phyloP scores from a whole-genome alignment of 1,139 yeast species.

The Meyerozyma athensensis region DNA sequence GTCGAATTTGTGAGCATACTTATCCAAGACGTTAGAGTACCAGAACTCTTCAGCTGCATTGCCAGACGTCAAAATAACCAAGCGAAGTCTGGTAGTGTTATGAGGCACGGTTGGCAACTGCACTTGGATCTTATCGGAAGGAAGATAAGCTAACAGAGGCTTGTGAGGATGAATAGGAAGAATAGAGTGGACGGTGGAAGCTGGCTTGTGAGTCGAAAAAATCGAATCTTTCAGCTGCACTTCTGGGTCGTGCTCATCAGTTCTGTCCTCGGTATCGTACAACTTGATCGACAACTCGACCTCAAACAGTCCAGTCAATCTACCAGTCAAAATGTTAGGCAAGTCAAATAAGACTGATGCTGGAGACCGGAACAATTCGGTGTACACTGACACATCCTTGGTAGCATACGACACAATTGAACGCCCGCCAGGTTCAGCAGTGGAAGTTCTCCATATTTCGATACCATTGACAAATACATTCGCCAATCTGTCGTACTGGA shows the following conservation, averaged over 20 bases:
- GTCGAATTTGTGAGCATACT: conserved; percentile 21
- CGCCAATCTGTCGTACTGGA: conserved; percentile 74
- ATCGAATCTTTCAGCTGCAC: conserved; percentile 7
- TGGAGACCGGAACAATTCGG: conserved; percentile 42
- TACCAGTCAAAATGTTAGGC: conserved; percentile 58
- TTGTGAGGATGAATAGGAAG: conserved; percentile 7
- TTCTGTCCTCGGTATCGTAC: conserved; percentile 26
- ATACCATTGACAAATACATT: conserved; percentile 62
- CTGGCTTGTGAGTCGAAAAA: conserved; percentile 23
- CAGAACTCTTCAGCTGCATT: conserved; percentile 81
- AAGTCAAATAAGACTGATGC: conserved; percentile 50
- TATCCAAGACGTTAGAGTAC: conserved; percentile 63
- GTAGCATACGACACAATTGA: conserved; percentile 38
- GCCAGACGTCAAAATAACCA: conserved; percentile 67
- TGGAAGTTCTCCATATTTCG: conserved; percentile 81
- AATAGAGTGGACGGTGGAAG: conserved; percentile 29
- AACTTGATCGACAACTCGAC: conserved; percentile 50
- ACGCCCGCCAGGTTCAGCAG: conserved; percentile 68
- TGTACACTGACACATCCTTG: conserved; percentile 64
- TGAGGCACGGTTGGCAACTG: conserved; percentile 35
- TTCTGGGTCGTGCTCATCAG: neutral
- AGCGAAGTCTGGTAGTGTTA: conserved; percentile 54
- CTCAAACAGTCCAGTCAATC: conserved; percentile 58
- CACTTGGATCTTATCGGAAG: conserved; percentile 30
- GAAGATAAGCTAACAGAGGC: conserved; percentile 44